phyloP scores from a whole-genome alignment of 805 yeast genomes.

The Scheffersomyces amazonensis region DNA sequence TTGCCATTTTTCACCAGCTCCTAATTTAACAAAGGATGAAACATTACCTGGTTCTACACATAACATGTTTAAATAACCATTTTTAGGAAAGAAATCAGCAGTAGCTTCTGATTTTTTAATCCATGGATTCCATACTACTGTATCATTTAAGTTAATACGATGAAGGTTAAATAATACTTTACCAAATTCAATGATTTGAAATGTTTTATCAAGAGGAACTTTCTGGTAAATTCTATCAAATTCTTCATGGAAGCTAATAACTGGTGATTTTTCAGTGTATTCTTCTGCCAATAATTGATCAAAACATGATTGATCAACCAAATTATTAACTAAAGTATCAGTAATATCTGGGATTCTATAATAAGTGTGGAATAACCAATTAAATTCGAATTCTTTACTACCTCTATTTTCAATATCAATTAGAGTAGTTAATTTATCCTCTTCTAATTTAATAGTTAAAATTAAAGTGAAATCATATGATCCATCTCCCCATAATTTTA shows the following conservation, averaged over 20 bases:
- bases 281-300: conserved; percentile 71
- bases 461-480: conserved; percentile 73
- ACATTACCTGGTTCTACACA: conserved; percentile 96
- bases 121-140: conserved; percentile 99
- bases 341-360: conserved; percentile 72
- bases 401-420: conserved; percentile 79
- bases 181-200: conserved; percentile 71
- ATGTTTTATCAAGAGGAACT: conserved; percentile 49
- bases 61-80: conserved; percentile 82
- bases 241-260: conserved; percentile 69
- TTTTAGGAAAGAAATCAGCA: conserved; percentile 86
- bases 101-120: conserved; percentile 72
- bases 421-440: conserved; percentile 58
- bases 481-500: conserved; percentile 51
- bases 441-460: conserved; percentile 60
- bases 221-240: conserved; percentile 80
- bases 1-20: conserved; percentile 73
- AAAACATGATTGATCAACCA: conserved; percentile 66
- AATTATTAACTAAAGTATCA: conserved; percentile 72
- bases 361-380: conserved; percentile 94
- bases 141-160: conserved; percentile 60
- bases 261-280: conserved; percentile 73
- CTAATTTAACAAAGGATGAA: conserved; percentile 56
- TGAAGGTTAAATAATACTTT: conserved; percentile 66
- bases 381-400: conserved; percentile 67